These are phyloP conservation scores for Starmerella davenportii DNA, from an alignment of 805 yeast genomes.

Conservation along the genomic window DNA sequence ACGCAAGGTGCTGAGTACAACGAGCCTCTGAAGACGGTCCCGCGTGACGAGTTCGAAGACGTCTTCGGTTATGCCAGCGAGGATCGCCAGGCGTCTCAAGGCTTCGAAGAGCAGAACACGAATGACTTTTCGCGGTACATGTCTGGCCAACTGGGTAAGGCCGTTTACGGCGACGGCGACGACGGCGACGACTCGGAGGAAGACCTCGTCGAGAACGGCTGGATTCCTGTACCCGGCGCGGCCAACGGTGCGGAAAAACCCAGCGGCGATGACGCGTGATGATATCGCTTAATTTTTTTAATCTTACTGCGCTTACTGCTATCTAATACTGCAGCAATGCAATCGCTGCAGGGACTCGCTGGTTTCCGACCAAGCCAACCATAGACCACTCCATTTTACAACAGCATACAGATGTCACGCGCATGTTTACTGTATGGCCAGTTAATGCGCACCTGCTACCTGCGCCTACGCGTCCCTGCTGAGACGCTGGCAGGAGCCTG, in stretches of 20 bases:
- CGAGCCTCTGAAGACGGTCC: not conserved
- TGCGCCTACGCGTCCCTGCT: too few relatives aligned
- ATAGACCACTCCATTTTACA: too few relatives aligned
- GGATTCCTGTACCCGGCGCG: slow-evolving; percentile 10
- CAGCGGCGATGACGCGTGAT: too few relatives aligned
- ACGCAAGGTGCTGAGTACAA: slow-evolving; percentile 9
- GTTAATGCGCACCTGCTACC: too few relatives aligned
- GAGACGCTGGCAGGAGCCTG: too few relatives aligned
- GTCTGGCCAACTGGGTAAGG: slow-evolving; percentile 52
- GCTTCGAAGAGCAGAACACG: not conserved
- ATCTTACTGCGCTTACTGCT: too few relatives aligned
- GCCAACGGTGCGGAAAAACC: not conserved
- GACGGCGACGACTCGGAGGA: slow-evolving; percentile 31
- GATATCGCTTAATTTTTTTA: too few relatives aligned
- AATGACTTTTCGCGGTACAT: slow-evolving; percentile 55
- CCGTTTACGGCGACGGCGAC: slow-evolving; percentile 20
- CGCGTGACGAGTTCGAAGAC: not conserved
- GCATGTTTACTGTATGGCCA: too few relatives aligned
- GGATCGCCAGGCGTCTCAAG: slow-evolving; percentile 1
- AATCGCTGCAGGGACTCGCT: too few relatives aligned
- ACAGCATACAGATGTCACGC: too few relatives aligned
- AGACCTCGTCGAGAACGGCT: slow-evolving; percentile 5
- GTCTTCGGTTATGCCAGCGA: not conserved
- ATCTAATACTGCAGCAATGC: too few relatives aligned
- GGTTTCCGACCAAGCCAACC: too few relatives aligned